Evolutionary conservation across 129 eudicot species (phyloP).

Genomic region (Centaurea solstitialis): DNA sequence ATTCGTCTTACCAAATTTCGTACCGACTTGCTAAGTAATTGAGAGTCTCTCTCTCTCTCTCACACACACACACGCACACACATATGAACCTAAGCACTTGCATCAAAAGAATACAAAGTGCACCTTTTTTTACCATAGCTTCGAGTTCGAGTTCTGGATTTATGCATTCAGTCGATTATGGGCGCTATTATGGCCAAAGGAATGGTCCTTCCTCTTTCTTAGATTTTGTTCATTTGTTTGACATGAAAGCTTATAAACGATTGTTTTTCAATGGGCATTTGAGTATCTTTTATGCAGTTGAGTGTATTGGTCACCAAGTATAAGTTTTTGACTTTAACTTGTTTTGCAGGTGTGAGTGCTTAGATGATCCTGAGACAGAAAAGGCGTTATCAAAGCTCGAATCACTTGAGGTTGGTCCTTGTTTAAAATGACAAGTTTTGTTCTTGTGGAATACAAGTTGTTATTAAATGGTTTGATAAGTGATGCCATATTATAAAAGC

Average conservation of each 20-base stretch:
- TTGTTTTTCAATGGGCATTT: no score
- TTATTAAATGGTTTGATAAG: not conserved
- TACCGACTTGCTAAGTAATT: not conserved
- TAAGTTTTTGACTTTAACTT: not conserved
- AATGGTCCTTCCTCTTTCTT: not conserved
- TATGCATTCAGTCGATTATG: not conserved
- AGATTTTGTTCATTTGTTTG: not conserved
- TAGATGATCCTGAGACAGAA: conserved; percentile 39
- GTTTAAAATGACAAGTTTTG: not conserved
- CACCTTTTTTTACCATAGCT: not conserved
- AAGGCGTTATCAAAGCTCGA: conserved; percentile 40
- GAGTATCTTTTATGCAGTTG: not conserved
- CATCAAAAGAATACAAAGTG: not conserved
- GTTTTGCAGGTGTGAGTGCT: conserved; percentile 50
- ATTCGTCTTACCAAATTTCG: conserved; percentile 5
- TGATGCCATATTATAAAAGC: not conserved
- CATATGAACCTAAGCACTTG: not conserved
- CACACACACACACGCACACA: no score
- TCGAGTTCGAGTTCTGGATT: not conserved
- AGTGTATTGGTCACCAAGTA: not conserved
- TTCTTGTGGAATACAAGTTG: not conserved
- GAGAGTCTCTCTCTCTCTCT: no score
- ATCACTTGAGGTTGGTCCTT: conserved; percentile 55
- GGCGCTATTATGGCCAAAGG: not conserved
- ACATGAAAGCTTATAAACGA: no score